Conservation (phyloP, 805 yeast genomes). For the Ogataea populi-albae region DNA sequence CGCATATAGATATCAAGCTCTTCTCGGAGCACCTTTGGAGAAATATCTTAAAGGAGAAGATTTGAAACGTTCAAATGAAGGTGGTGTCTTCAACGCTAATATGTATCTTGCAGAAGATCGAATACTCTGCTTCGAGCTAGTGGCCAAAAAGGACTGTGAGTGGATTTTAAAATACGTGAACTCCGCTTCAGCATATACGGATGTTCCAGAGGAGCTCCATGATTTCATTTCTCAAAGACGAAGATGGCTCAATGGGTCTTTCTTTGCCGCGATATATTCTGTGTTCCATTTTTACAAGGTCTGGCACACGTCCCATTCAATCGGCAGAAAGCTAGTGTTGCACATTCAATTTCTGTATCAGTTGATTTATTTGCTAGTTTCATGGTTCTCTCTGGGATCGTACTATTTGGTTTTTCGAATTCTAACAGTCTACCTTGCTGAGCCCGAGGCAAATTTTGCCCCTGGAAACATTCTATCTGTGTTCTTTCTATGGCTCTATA, state of each 20-base stretch:
- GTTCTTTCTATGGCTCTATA: constrained; percentile 80
- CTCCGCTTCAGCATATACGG: constrained; percentile 88
- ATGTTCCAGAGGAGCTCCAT: constrained; percentile 85
- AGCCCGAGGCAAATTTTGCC: constrained; percentile 54
- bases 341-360: constrained; percentile 82
- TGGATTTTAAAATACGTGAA: constrained; percentile 86
- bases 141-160: constrained; percentile 70
- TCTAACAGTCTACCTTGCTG: constrained; percentile 74
- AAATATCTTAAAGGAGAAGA: constrained; percentile 93
- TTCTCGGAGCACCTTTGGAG: constrained; percentile 80
- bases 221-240: constrained; percentile 90
- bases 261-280: constrained; percentile 90
- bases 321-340: constrained; percentile 63
- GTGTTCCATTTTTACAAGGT: constrained; percentile 72
- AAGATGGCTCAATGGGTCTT: constrained; percentile 96
- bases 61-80: constrained; percentile 56
- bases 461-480: constrained; percentile 79
- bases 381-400: constrained; percentile 92
- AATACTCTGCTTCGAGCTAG: constrained; percentile 89
- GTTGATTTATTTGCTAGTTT: constrained; percentile 65
- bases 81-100: constrained; percentile 87
- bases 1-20: constrained; percentile 84
- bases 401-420: constrained; percentile 89
- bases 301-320: constrained; percentile 75
- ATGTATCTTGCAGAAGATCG: constrained; percentile 98